Evolutionary conservation across 192 early-diverging fungal genomes (phyloP).

Genomic region (Coemansia sp.): DNA sequence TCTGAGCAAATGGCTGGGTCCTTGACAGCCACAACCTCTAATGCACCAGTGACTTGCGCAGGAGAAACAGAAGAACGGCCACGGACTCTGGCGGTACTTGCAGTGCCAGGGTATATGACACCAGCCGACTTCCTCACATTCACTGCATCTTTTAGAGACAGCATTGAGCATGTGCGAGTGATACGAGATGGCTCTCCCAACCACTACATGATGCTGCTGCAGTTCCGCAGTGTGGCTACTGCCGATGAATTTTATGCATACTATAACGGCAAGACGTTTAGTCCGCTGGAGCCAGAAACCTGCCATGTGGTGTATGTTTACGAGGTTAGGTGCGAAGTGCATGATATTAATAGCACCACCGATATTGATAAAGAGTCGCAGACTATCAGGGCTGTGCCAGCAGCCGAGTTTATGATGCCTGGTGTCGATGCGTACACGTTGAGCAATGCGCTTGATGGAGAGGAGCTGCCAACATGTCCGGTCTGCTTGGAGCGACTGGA

Average conservation of each 20-base stretch:
- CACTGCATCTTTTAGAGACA: constrained; percentile 64
- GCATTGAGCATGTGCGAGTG: constrained; percentile 74
- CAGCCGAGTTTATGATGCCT: constrained; percentile 29
- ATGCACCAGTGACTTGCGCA: background rate
- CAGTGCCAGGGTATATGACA: constrained; percentile 86
- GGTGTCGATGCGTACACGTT: background rate
- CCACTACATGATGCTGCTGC: constrained; percentile 83
- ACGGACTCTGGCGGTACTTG: constrained; percentile 66
- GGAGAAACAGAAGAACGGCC: constrained; percentile 2
- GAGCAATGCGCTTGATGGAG: background rate
- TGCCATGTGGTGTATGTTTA: constrained; percentile 81
- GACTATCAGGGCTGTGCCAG: constrained; percentile 11
- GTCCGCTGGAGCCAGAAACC: constrained; percentile 80
- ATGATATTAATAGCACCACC: constrained; percentile 38
- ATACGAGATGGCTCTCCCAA: constrained; percentile 79
- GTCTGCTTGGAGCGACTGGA: constrained; percentile 98
- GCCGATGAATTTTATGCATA: constrained; percentile 69
- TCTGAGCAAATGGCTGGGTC: too few relatives aligned
- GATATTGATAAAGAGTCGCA: constrained; percentile 5
- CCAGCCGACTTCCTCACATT: constrained; percentile 87
- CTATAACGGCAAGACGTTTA: constrained; percentile 85
- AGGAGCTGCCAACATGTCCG: constrained; percentile 89
- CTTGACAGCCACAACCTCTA: background rate
- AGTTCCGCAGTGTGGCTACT: constrained; percentile 61
- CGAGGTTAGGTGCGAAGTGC: constrained; percentile 63